Base-by-base conservation (phyloP, 2,329 filamentous ascomycete species). In the Pseudogymnoascus sp. region DNA sequence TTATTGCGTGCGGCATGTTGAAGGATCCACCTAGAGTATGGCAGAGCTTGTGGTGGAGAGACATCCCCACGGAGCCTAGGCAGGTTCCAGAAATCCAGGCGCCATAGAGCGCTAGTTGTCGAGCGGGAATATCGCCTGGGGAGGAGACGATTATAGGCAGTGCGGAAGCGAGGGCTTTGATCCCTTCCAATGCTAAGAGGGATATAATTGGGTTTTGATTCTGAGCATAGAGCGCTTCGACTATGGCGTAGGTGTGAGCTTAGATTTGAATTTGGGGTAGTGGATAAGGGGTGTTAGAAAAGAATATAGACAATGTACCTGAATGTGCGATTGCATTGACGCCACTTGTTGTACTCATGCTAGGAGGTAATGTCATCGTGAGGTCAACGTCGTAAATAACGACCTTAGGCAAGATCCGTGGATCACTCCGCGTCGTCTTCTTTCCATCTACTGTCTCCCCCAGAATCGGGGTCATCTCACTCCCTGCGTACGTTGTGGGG, bases 11-110 rank as follows among this genome's bases (percentile, higher is more conserved):
- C 0, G 86, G 84, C 5, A 89, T 77, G 66, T 83, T 80, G 72
- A 88, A 86, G 68, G 78, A 82, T 5, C 86, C 86, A 21, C 85
- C 86, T 1, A 88, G 76, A 0, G 82, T 83, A 69, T 88, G 86
- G 74, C 85, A 87, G 1, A 89, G 79, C 71, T 88, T 89, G 73
- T 88, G 86, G 70, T 88, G 86, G 11, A 88, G 78, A 1, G 83
- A 80, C 83, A 88, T 87, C 62, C 80, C 80, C 2, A 84, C 82
- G 64, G 76, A 81, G 5, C 84, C 85, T 0, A 87, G 77, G 68
- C 83, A 86, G 26, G 77, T 80, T 31, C 83, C 84, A 67, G 84
- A 87, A 0, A 88, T 79, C 83, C 84, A 88, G 40, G 86, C 85
- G 18, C 85, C 86, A 69, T 87, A 86, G 1, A 84, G 78, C 11